A percentile compares a stretch with the other conserved stretches of the same genome.
Conservation (phyloP, 495 filamentous ascomycete species). For the Penicillium argentinense region DNA sequence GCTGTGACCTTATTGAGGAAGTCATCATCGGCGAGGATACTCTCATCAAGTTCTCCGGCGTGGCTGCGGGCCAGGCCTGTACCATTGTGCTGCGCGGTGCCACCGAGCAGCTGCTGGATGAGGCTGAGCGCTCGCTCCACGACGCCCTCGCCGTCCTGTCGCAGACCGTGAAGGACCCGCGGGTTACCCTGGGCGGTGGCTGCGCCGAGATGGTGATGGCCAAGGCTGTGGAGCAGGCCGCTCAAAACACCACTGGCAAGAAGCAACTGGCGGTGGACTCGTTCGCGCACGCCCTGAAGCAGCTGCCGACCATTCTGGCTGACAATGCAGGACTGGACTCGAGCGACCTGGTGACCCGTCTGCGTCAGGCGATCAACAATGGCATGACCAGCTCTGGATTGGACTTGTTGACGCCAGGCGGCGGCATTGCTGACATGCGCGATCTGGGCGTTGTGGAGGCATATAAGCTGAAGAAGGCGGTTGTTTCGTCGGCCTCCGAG, state of each 20-base stretch:
- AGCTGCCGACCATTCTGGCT: constrained; percentile 93
- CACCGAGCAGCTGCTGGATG: constrained; percentile 93
- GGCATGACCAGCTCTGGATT: constrained; percentile 89
- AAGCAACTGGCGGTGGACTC: constrained; percentile 90
- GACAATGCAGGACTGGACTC: constrained; percentile 97
- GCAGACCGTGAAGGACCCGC: constrained; percentile 92
- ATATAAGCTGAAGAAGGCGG: constrained; percentile 97
- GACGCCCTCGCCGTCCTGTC: constrained; percentile 96
- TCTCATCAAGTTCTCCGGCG: constrained; percentile 94
- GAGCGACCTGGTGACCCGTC: constrained; percentile 85
- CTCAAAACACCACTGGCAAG: constrained; percentile 93
- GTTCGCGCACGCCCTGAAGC: constrained; percentile 84
- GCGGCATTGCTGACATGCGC: constrained; percentile 94
- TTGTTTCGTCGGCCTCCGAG: constrained; percentile 92
- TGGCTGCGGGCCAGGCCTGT: constrained; percentile 91
- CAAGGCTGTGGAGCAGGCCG: constrained; percentile 92
- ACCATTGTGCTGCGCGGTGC: constrained; percentile 96
- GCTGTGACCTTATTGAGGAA: constrained; percentile 95
- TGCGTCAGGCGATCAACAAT: constrained; percentile 90
- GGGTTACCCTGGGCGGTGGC: constrained; percentile 90
- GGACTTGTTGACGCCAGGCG: constrained; percentile 85
- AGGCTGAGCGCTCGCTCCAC: constrained; percentile 93
- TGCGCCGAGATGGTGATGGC: constrained; percentile 99
- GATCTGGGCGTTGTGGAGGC: constrained; percentile 97
- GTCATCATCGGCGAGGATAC: constrained; percentile 98